Base-by-base conservation (phyloP, 177 flowering plant species). In the Tripterygium wilfordii region DNA sequence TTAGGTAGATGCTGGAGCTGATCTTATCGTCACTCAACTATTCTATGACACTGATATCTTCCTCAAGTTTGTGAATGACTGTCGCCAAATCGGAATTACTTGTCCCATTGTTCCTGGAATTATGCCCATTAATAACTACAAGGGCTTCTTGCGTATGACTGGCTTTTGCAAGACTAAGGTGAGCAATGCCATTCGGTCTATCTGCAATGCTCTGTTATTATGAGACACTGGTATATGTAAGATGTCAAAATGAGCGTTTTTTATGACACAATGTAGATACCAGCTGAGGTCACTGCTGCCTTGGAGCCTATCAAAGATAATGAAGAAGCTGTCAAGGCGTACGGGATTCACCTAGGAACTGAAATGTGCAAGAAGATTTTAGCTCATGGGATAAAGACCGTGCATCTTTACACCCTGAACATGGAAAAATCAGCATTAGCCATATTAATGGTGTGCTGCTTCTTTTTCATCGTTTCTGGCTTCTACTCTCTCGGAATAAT, bases 91-190 rank as follows among this genome's bases (percentile, higher is more conserved):
- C 48, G 99, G 97, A 56, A 94, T 94, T 21, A 80, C 68, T 27
- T 83, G 96, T 49, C 97, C 99, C 29, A 90, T 94, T 69, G 97
- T 94, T 36, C 99, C 99, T 17, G 97, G 99, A n/a, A 94, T 94
- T 48, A 85, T 94, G 97, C 97, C 96, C 45, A 89, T 92, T 33
- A 85, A 85, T 54, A 87, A 89, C 71, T 89, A 86, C 58, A 85
- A 81, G 64, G 95, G 97, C 32, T 89, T 92, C 75, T 12, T 82
- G 40, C 85, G 92, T n/a, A 89, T 92, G 99, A 83, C 88, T 60
- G 91, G 95, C n/a, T 85, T 88, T 47, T 92, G 96, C 74, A 92
- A 92, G 75, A 92, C 98, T 8, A 89, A 74, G 97, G 96, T 92
- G 71, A n/a, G n/a, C n/a, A n/a, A n/a, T n/a, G n/a, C n/a, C n/a